Base-by-base conservation (phyloP, 2,329 filamentous ascomycete genomes). In the Coniella lustricola region DNA sequence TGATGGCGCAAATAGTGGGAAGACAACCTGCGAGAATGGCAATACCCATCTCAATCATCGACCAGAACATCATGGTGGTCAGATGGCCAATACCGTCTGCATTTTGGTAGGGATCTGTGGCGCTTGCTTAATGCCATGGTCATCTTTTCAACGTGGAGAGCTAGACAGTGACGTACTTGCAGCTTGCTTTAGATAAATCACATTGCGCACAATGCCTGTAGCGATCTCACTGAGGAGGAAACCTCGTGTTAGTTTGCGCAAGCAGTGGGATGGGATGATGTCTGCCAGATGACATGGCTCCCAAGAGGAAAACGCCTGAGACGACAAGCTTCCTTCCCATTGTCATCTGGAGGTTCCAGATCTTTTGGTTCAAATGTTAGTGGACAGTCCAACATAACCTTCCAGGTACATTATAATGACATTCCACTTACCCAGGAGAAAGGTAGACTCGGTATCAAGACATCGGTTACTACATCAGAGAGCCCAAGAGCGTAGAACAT, bases 21-120 rank as follows among this genome's bases (percentile, higher is more conserved):
- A 54, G 48, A 29, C 51, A 54, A n/a, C 38, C 51, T 2, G 51
- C 51, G 14, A 54, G 10, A 18, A 54, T 40, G 3, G 51, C 45
- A 33, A 54, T 51, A 9, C 51, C 39, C 45, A 54, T 51, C 36
- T 51, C 51, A 14, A 54, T 40, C 51, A 54, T 54, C 8, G 51
- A 50, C 51, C 51, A 53, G 9, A 48, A 17, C 21, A 53, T 53
- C n/a, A 41, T 17, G 1, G 51, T 53, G 8, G 51, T 53, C 10
- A 53, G 41, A 32, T 48, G 51, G 7, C 48, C 45, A 17, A 53
- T 49, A 18, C 51, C 51, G 18, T 53, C 48, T 3, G 51, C 44
- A 20, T 53, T 51, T 14, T 34, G 33, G 7, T 47, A 21, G n/a
- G 21, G 33, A n/a, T 48, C 49, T 51, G n/a, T 25, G 18, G 14